Percentiles rank a stretch among this genome's conserved stretches.
Conservation (phyloP, 768 basidiomycete species). For the Gloeophyllum trabeum region DNA sequence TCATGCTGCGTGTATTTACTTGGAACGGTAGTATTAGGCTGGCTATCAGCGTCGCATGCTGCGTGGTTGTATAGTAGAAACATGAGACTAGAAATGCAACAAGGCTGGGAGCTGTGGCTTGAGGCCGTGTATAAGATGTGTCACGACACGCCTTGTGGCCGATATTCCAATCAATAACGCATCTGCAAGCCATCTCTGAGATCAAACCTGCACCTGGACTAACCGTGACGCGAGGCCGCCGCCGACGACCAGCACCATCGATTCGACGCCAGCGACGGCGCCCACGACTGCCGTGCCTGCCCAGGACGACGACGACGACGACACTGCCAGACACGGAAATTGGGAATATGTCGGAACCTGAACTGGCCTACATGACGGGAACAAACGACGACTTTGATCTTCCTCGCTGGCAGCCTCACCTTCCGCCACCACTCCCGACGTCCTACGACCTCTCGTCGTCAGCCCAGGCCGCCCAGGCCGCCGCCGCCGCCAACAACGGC, state of each 20-base stretch:
- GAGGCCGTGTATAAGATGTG: not conserved
- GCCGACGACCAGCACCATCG: not conserved
- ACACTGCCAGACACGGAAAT: too few species aligned
- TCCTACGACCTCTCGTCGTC: slow-evolving; percentile 41
- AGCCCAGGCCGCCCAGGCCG: slow-evolving; percentile 44
- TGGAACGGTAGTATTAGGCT: too few species aligned
- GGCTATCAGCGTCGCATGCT: too few species aligned
- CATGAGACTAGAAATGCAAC: too few species aligned
- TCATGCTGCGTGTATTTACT: not conserved
- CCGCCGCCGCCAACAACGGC: slow-evolving; percentile 30
- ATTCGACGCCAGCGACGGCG: not conserved
- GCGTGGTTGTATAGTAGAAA: too few species aligned
- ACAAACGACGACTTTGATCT: slow-evolving; percentile 76
- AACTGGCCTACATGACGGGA: slow-evolving; percentile 64
- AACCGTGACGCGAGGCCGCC: too few species aligned
- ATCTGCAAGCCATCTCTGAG: too few species aligned
- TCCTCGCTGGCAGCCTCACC: slow-evolving; percentile 37
- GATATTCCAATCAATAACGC: not conserved
- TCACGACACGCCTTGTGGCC: not conserved
- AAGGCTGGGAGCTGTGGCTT: slow-evolving; percentile 3
- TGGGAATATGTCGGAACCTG: slow-evolving; percentile 57
- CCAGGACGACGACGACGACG: not conserved
- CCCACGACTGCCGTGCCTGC: not conserved
- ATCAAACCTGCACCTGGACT: too few species aligned
- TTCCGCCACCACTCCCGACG: slow-evolving; percentile 15